A percentile compares a stretch with the other conserved stretches of the same genome.
These are phyloP conservation scores for Didymella pomorum DNA, from an alignment of 2,329 filamentous ascomycete species.

Conservation along the genomic window DNA sequence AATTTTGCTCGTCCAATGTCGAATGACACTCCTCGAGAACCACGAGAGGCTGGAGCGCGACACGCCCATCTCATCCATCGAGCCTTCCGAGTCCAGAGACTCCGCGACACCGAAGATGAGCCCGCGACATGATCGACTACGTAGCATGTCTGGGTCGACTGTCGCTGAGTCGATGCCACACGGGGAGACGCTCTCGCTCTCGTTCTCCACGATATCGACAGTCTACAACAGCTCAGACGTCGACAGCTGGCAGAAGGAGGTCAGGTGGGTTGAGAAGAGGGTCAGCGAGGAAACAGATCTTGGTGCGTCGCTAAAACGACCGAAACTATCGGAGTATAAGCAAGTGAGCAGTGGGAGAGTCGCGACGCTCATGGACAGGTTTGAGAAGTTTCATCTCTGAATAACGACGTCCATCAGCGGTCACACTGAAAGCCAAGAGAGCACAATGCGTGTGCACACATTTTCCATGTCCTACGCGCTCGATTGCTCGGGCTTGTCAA, in stretches of 20 bases:
- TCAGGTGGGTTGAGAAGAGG: constrained; percentile 7
- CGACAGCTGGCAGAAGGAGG: neutral
- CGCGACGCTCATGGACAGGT: constrained; percentile 14
- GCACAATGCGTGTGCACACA: too few species aligned
- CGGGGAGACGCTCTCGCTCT: neutral
- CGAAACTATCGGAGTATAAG: constrained; percentile 7
- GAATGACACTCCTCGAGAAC: neutral
- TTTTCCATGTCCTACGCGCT: too few species aligned
- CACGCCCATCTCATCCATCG: neutral
- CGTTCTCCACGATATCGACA: constrained; percentile 1
- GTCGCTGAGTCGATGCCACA: neutral
- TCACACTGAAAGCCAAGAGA: too few species aligned
- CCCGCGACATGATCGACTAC: neutral
- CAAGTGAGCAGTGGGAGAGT: constrained; percentile 15
- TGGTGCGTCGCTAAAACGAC: neutral
- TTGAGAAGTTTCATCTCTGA: constrained; percentile 16
- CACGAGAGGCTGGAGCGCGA: constrained; percentile 1
- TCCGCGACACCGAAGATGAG: neutral
- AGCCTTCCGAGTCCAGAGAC: neutral
- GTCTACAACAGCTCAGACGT: neutral
- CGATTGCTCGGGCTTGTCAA: too few species aligned
- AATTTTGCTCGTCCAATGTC: neutral
- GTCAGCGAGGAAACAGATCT: neutral
- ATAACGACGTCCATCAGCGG: too few species aligned
- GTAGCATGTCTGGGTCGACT: constrained; percentile 15